Base-by-base conservation (phyloP, 805 yeast species). In the Candida endomychidarum region DNA sequence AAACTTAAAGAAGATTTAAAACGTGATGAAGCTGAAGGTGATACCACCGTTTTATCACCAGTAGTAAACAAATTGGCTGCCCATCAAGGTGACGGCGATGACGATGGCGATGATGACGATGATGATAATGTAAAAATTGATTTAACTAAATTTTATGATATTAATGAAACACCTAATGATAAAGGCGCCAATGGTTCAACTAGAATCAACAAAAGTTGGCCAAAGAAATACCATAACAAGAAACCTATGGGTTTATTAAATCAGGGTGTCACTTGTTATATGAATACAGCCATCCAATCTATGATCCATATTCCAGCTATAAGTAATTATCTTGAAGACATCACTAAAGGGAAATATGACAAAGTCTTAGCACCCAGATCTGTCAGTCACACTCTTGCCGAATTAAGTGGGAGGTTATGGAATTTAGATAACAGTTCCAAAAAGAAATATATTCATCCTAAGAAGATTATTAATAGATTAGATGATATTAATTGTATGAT, bases 251-350 rank as follows among this genome's bases (percentile, higher is more conserved):
- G 99, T 0, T 67, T 91, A 36, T 62, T 85, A 36, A 91, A 91
- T 61, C 90, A 84, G 50, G 97, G 97, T 28, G 98, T 93, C 33
- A 91, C 98, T 3, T 91, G 99, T 60, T 91, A 91, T 65, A 90
- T 91, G 77, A 91, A 93, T 61, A 83, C 96, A 5, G 97, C 97
- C 1, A 81, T 93, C 18, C 98, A 91, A 66, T 81, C 95, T 1
- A 65, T 93, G 71, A 64, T 90, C 24, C 99, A 91, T 55, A 80
- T 89, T 14, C 97, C 99, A 6, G 95, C 97, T 4, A 62, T 91
- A 41, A 86, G 85, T 52, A 91, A 87, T 57, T 93, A 90, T 57
- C 65, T 93, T 40, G 67, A 72, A 29, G 90, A 85, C 42, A 77
- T 88, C 5, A 61, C 75, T 38, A 62, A 70, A 20, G 80, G 80